Conservation (phyloP, 2,329 filamentous ascomycete species). For the Pyricularia pennisetigena region DNA sequence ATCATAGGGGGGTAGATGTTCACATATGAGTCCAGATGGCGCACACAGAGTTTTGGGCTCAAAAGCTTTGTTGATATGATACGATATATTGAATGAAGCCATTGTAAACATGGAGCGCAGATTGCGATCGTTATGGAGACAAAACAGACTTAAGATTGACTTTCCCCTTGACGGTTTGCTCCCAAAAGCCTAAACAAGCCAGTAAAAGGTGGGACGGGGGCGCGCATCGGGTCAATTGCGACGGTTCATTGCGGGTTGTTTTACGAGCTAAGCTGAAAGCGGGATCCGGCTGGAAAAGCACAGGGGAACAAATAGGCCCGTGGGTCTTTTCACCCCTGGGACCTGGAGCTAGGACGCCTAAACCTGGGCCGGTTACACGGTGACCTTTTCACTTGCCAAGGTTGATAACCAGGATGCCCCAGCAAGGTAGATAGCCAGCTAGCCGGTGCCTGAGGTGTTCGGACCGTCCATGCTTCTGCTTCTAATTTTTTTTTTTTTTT, state of each 20-base stretch:
- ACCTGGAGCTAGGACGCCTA: not conserved
- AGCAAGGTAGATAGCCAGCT: not conserved
- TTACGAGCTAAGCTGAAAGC: not conserved
- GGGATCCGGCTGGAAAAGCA: not conserved
- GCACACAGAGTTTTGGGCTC: not conserved
- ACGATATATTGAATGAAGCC: not conserved
- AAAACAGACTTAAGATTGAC: not conserved
- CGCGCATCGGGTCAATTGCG: too few species aligned
- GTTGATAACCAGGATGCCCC: not conserved
- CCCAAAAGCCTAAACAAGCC: not conserved
- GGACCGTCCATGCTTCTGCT: not conserved
- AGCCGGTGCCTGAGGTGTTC: not conserved
- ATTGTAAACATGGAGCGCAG: not conserved
- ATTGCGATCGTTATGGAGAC: not conserved
- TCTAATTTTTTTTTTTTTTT: not conserved
- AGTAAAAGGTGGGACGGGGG: too few species aligned
- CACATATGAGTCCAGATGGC: too few species aligned
- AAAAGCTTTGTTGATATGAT: not conserved
- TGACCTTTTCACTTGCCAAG: not conserved
- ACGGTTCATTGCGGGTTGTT: not conserved
- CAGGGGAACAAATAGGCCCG: not conserved
- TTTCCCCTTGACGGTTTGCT: not conserved
- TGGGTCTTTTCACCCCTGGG: not conserved
- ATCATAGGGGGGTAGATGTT: too few species aligned
- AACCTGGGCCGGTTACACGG: not conserved